Percentiles rank a stretch among this genome's conserved stretches.
Evolutionary conservation across 257 asterid species (phyloP).

Genomic region (Oldenlandia corymbosa): DNA sequence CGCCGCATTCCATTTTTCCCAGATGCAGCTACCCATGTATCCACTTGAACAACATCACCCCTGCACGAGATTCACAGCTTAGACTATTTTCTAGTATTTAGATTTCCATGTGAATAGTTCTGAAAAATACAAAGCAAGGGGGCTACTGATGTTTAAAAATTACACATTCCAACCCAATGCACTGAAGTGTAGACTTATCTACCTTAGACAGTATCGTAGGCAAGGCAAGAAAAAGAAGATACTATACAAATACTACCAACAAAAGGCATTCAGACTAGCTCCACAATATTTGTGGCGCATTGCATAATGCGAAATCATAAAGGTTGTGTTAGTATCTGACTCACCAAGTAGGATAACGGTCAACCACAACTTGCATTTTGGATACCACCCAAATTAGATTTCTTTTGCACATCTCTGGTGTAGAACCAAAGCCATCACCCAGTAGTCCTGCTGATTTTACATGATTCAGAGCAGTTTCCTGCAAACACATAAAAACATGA

Average conservation of each 20-base stretch:
- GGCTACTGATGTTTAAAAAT: neutral
- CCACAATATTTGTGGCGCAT: no score
- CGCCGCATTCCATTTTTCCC: slow-evolving; percentile 99
- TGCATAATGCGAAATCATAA: no score
- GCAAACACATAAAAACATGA: slow-evolving; percentile 26
- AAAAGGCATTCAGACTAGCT: neutral
- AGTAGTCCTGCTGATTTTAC: slow-evolving; percentile 77
- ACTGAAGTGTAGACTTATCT: neutral
- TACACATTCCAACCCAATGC: no score
- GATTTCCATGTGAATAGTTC: neutral
- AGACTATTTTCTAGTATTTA: neutral
- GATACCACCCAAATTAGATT: slow-evolving; percentile 95
- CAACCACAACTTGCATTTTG: slow-evolving; percentile 85
- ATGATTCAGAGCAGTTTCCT: slow-evolving; percentile 99
- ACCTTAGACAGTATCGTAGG: neutral
- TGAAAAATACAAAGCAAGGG: neutral
- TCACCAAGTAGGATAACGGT: slow-evolving; percentile 95
- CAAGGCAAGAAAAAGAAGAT: neutral
- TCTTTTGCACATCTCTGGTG: slow-evolving; percentile 90
- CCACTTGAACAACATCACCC: slow-evolving; percentile 97
- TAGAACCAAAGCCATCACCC: slow-evolving; percentile 94
- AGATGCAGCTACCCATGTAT: slow-evolving; percentile 94
- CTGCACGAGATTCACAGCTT: slow-evolving; percentile 34
- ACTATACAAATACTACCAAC: neutral
- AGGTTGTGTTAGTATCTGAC: slow-evolving; percentile 25